Percentiles rank a stretch among this genome's conserved stretches.
phyloP scores from a whole-genome alignment of 192 early-diverging fungal species.

The Powellomyces hirtus region DNA sequence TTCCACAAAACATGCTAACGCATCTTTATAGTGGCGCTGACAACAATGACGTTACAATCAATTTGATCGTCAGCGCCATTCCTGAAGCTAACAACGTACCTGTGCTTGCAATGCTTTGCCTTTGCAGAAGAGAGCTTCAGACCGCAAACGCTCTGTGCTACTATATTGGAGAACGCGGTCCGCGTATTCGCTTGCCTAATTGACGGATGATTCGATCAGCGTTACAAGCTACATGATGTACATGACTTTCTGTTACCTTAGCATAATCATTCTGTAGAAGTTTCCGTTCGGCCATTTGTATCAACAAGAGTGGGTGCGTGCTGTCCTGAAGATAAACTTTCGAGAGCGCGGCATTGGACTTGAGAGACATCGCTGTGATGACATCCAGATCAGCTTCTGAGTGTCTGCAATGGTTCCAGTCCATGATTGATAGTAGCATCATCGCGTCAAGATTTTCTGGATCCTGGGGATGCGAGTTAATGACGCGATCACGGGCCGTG shows the following conservation, averaged over 20 bases:
- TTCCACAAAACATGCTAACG: constrained; percentile 66
- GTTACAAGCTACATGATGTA: no score
- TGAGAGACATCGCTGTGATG: constrained; percentile 10
- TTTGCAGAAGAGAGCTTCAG: constrained; percentile 36
- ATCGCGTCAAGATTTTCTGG: constrained; percentile 66
- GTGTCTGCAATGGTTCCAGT: constrained; percentile 67
- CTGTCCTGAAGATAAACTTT: constrained; percentile 50
- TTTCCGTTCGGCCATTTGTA: constrained; percentile 37
- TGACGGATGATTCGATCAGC: no score
- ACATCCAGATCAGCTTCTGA: constrained; percentile 30
- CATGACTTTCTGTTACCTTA: no score
- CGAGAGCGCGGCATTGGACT: constrained; percentile 36
- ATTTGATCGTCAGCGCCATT: not conserved
- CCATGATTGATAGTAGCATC: constrained; percentile 71
- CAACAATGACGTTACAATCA: not conserved
- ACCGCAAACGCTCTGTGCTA: constrained; percentile 17
- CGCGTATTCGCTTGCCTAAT: constrained; percentile 27
- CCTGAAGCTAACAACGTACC: constrained; percentile 14
- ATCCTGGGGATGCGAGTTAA: constrained; percentile 34
- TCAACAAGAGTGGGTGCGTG: constrained; percentile 49
- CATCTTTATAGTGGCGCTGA: constrained; percentile 69
- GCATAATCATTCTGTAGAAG: constrained; percentile 4
- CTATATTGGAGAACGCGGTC: constrained; percentile 8
- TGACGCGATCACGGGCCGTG: not conserved
- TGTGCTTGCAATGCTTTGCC: constrained; percentile 31